Evolutionary conservation across 2,329 filamentous ascomycete genomes (phyloP).

Genomic region (Pseudocercospora crystallina): DNA sequence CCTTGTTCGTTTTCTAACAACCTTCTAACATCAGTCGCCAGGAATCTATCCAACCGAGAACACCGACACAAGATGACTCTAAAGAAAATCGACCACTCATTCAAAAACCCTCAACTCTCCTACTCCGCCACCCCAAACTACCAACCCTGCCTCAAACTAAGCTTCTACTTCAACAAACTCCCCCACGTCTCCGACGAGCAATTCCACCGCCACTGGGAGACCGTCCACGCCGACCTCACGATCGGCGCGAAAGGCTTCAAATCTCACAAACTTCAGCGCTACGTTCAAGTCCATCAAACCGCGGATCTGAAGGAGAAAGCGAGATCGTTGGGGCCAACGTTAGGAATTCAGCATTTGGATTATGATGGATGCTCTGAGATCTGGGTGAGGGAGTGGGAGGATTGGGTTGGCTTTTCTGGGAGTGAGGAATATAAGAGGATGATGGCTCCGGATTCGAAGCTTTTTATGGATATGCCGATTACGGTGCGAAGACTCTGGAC

Average conservation of each 20-base stretch:
- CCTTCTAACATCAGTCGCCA: too few relatives aligned
- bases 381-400: slow-evolving; percentile 18
- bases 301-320: slow-evolving; percentile 19
- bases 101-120: slow-evolving; percentile 26
- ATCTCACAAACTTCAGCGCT: slow-evolving; percentile 31
- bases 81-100: slow-evolving; percentile 28
- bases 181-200: slow-evolving; percentile 33
- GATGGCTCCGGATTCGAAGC: slow-evolving; percentile 20
- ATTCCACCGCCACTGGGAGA: slow-evolving; percentile 37
- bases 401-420: slow-evolving; percentile 15
- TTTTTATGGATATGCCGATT: slow-evolving; percentile 30
- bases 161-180: slow-evolving; percentile 36
- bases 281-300: slow-evolving; percentile 29
- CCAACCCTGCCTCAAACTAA: slow-evolving; percentile 35
- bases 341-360: slow-evolving; percentile 13
- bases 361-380: slow-evolving; percentile 21
- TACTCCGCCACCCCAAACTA: slow-evolving; percentile 34
- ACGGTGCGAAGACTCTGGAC: background rate
- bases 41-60: background rate
- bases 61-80: slow-evolving; percentile 15
- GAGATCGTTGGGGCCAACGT: slow-evolving; percentile 2
- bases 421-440: slow-evolving; percentile 14
- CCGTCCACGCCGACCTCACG: slow-evolving; percentile 35
- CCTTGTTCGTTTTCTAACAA: too few relatives aligned
- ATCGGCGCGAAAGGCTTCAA: slow-evolving; percentile 32